Evolutionary conservation across 2,329 filamentous ascomycete genomes (phyloP).

Genomic region (Chalaropsis thielavioides): DNA sequence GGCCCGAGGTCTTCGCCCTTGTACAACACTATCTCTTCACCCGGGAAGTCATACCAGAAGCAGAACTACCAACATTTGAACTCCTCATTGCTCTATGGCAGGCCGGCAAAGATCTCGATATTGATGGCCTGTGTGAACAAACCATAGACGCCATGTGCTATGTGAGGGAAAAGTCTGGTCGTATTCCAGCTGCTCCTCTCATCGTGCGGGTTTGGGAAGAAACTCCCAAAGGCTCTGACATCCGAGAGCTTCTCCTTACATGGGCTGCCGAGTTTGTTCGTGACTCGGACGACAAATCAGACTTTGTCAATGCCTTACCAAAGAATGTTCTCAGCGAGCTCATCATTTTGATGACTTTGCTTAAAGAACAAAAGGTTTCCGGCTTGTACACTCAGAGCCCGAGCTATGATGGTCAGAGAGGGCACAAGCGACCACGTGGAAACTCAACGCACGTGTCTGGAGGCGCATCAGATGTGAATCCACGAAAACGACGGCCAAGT

Average conservation of each 20-base stretch:
- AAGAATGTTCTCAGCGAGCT: conserved; percentile 49
- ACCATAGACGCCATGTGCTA: conserved; percentile 44
- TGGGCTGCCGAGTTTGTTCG: conserved; percentile 52
- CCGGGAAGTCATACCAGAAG: conserved; percentile 31
- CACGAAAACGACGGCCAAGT: conserved; percentile 25
- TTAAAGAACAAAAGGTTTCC: conserved; percentile 24
- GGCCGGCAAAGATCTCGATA: conserved; percentile 36
- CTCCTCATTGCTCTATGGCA: conserved; percentile 43
- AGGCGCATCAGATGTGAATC: conserved; percentile 18
- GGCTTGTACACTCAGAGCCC: background rate
- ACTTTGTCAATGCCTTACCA: conserved; percentile 46
- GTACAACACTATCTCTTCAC: conserved; percentile 42
- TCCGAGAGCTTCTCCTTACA: conserved; percentile 41
- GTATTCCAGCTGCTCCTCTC: conserved; percentile 43
- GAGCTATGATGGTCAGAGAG: conserved; percentile 12
- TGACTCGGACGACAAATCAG: conserved; percentile 39
- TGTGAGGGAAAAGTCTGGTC: conserved; percentile 36
- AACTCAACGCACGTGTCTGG: conserved; percentile 9
- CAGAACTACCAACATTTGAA: conserved; percentile 37
- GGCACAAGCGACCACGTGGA: conserved; percentile 11
- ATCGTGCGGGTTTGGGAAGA: conserved; percentile 49
- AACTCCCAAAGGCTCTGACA: conserved; percentile 44
- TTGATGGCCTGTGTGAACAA: conserved; percentile 42
- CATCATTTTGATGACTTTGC: conserved; percentile 47
- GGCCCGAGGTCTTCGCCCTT: conserved; percentile 39